Conservation (phyloP, 1,284 basidiomycete genomes). For the Ceratobasidium sp. region DNA sequence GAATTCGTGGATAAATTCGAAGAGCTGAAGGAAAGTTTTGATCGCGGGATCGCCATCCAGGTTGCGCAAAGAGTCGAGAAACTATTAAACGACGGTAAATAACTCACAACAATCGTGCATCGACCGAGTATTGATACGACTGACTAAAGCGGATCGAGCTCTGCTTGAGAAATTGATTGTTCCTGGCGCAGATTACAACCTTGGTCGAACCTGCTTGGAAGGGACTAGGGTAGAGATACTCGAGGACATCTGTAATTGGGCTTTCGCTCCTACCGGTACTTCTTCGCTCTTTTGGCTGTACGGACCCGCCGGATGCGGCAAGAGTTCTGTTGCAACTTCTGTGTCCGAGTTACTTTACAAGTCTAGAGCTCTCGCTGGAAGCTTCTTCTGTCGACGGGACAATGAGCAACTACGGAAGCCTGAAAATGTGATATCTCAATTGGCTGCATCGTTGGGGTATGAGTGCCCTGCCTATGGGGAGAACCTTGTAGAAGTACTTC, state of each 20-base stretch:
- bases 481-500: background rate
- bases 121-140: background rate
- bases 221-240: constrained; percentile 3
- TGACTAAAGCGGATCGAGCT: background rate
- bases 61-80: background rate
- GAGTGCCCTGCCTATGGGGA: background rate
- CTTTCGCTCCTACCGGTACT: background rate
- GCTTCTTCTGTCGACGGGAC: constrained; percentile 17
- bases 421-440: constrained; percentile 5
- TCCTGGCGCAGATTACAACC: background rate
- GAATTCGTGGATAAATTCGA: background rate
- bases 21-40: background rate
- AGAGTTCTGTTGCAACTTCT: background rate
- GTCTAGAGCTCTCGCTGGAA: background rate
- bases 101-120: background rate
- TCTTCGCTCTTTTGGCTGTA: background rate
- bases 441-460: background rate
- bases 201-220: background rate
- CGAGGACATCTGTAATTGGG: background rate
- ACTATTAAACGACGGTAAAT: background rate
- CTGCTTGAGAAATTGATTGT: background rate
- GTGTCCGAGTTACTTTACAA: background rate
- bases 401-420: constrained; percentile 4
- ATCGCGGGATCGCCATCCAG: background rate
- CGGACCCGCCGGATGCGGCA: background rate